These are phyloP conservation scores for Tausonia pullulans DNA, from an alignment of 1,284 basidiomycete species.

Conservation along the genomic window DNA sequence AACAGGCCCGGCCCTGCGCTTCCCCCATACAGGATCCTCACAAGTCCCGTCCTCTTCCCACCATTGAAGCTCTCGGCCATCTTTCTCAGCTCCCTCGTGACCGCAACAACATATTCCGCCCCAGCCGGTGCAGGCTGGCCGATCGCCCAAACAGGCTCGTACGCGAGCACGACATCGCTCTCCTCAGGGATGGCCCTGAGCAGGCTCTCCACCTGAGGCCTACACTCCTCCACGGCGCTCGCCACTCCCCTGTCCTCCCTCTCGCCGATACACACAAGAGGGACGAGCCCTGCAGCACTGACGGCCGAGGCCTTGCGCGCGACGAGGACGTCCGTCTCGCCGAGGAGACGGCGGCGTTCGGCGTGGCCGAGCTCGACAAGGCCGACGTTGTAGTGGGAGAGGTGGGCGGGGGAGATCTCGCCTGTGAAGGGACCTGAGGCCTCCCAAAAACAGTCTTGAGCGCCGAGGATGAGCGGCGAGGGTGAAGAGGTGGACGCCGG, in stretches of 20 bases:
- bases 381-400: conserved; percentile 71
- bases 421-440: conserved; percentile 92
- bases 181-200: conserved; percentile 61
- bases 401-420: conserved; percentile 76
- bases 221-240: conserved; percentile 55
- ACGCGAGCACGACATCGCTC: conserved; percentile 80
- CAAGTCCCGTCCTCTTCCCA: neutral
- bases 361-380: conserved; percentile 98
- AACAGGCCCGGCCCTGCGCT: conserved; percentile 12
- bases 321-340: conserved; percentile 71
- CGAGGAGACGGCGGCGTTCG: conserved; percentile 85
- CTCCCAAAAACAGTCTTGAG: conserved; percentile 86
- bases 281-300: neutral
- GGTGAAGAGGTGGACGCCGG: conserved; percentile 31
- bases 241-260: neutral
- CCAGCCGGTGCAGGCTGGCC: conserved; percentile 36
- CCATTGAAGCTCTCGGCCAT: conserved; percentile 5
- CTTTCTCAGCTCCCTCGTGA: conserved; percentile 1
- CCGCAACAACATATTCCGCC: conserved; percentile 10
- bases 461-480: conserved; percentile 61
- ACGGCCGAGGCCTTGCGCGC: conserved; percentile 63
- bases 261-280: conserved; percentile 12
- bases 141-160: conserved; percentile 76
- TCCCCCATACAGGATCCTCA: conserved; percentile 9
- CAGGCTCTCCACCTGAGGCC: conserved; percentile 72